phyloP scores from a whole-genome alignment of 768 basidiomycete genomes.

The Tephrocybe sp. region DNA sequence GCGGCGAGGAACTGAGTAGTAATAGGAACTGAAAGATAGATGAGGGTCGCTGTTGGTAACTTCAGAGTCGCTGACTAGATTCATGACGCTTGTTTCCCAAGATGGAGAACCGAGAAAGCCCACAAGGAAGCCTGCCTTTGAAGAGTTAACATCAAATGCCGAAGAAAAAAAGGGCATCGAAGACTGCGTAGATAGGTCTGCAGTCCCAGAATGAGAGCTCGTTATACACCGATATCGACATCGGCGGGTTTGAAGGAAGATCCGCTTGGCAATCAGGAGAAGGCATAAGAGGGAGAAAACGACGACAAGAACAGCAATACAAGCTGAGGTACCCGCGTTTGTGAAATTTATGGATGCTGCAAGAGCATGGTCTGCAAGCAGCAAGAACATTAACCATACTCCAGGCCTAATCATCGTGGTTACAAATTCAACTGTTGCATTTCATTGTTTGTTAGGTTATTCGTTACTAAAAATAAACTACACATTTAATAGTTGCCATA shows the following conservation, averaged over 20 bases:
- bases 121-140: constrained; percentile 36
- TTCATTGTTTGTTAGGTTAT: background rate
- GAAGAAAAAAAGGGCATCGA: constrained; percentile 17
- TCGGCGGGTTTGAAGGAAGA: constrained; percentile 27
- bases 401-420: constrained; percentile 8
- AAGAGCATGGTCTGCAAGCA: background rate
- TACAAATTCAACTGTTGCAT: background rate
- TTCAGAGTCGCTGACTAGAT: constrained; percentile 13
- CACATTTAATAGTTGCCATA: too few relatives aligned
- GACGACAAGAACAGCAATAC: constrained; percentile 24
- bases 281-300: constrained; percentile 21
- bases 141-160: background rate
- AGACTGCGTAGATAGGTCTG: constrained; percentile 15
- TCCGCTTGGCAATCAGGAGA: constrained; percentile 25
- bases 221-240: background rate
- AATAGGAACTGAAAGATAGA: constrained; percentile 18
- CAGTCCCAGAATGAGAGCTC: constrained; percentile 3
- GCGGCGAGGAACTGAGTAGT: constrained; percentile 16
- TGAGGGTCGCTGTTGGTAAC: constrained; percentile 16
- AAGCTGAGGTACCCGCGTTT: constrained; percentile 17
- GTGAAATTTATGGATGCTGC: constrained; percentile 14
- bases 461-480: too few relatives aligned
- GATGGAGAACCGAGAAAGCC: constrained; percentile 44
- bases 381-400: constrained; percentile 5
- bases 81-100: constrained; percentile 36